Base-by-base conservation (phyloP, 768 basidiomycete genomes). In the Tylopilus sp. region DNA sequence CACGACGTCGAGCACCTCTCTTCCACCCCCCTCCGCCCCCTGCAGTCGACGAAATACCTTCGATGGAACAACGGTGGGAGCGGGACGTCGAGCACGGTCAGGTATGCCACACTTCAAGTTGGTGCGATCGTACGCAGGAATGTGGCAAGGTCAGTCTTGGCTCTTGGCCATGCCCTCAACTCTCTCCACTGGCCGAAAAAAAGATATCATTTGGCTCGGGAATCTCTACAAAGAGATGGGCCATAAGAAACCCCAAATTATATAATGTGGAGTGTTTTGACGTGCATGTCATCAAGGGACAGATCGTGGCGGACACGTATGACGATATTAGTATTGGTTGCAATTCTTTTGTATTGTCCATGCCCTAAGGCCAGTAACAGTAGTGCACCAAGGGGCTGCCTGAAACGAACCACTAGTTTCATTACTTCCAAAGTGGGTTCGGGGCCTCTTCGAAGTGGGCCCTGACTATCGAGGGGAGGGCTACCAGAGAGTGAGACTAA, bases 291-390 rank as follows among this genome's bases (percentile, higher is more conserved):
- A 17, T 33, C 43, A 7, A 60, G 38, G 1, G 53, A 30, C 9
- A 57, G 42, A 0, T n/a, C 41, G 3, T 35, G 22, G 4, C 49
- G 58, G 5, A 55, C 43, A 21, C 42, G 42, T 23, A 64, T 48
- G 22, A 41, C 11, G 4, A 62, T 57, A 1, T 57, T 42, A 21
- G 35, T 25, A 12, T 53, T 51, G 36, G 48, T 51, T 26, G 44
- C 61, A 8, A 63, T 47, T 40, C 61, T 60, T 30, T 20, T 43
- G 22, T 60, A 63, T 36, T 41, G 48, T 12, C 44, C 40, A 8
- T 41, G 55, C 0, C 51, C 44, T 21, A 48, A 35, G 2, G 30
- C 44, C 9, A 31, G 30, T 3, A 64, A 21, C n/a, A 63, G 35
- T 2, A 63, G 43, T 6, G 51, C 62, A 23, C 62, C 50, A 0